Evolutionary conservation across 768 basidiomycete species (phyloP).

Genomic region (Neoboletus magnificus): DNA sequence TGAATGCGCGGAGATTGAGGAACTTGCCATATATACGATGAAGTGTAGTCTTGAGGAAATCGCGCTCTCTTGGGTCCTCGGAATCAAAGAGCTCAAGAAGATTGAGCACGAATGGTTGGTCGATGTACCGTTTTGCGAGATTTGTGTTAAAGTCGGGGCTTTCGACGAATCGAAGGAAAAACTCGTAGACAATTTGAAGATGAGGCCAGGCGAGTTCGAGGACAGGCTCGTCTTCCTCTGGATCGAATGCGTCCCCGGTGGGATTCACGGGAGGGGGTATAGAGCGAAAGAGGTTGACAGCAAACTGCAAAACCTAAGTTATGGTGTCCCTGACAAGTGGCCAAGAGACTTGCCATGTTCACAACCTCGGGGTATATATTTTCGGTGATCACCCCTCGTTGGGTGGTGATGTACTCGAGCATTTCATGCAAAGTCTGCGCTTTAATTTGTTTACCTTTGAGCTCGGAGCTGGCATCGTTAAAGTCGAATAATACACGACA

Average conservation of each 20-base stretch:
- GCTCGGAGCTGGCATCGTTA: slow-evolving; percentile 93
- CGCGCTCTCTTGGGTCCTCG: slow-evolving; percentile 97
- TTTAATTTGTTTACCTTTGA: slow-evolving; percentile 98
- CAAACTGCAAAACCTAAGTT: slow-evolving; percentile 60
- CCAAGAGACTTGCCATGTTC: slow-evolving; percentile 73
- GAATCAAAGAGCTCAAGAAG: slow-evolving; percentile 98
- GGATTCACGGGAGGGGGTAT: slow-evolving; percentile 99
- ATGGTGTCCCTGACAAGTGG: background rate
- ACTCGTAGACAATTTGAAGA: slow-evolving; percentile 98
- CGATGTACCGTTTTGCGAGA: slow-evolving; percentile 95
- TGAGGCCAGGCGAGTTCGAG: slow-evolving; percentile 99
- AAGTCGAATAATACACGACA: slow-evolving; percentile 98
- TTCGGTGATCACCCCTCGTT: slow-evolving; percentile 94
- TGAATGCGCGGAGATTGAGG: slow-evolving; percentile 96
- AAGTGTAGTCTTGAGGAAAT: slow-evolving; percentile 98
- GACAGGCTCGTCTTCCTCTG: slow-evolving; percentile 98
- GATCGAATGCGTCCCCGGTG: slow-evolving; percentile 96
- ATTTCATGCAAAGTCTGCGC: slow-evolving; percentile 97
- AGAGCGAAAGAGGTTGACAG: slow-evolving; percentile 96
- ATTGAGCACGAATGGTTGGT: slow-evolving; percentile 92
- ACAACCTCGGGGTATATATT: slow-evolving; percentile 98
- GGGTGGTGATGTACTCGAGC: slow-evolving; percentile 98
- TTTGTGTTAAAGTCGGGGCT: slow-evolving; percentile 98
- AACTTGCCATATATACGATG: slow-evolving; percentile 99
- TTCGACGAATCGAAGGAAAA: slow-evolving; percentile 98